Percentiles rank a stretch among this genome's conserved stretches.
phyloP scores from a whole-genome alignment of 1,284 basidiomycete genomes.

The Naganishia albida region DNA sequence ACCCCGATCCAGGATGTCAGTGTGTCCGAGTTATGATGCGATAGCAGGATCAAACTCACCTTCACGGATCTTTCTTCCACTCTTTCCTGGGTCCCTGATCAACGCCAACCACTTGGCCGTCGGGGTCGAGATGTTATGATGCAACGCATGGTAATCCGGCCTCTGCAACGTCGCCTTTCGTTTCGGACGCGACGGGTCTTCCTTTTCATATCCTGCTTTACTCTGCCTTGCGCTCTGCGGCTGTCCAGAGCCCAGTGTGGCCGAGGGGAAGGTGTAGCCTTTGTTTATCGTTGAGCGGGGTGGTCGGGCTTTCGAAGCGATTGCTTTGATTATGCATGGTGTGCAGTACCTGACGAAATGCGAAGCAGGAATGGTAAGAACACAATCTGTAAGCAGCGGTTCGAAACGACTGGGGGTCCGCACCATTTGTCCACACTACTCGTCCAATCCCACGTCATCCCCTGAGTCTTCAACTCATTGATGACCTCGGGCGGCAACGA shows the following conservation, averaged over 20 bases:
- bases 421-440: slow-evolving; percentile 47
- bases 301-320: slow-evolving; percentile 39
- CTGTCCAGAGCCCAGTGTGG: not conserved
- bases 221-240: too few species aligned
- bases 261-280: slow-evolving; percentile 24
- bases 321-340: slow-evolving; percentile 38
- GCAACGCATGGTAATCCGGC: slow-evolving; percentile 51
- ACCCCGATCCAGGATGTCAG: not conserved
- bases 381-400: not conserved
- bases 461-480: slow-evolving; percentile 36
- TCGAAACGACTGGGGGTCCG: slow-evolving; percentile 20
- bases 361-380: not conserved
- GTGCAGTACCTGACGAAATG: slow-evolving; percentile 42
- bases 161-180: slow-evolving; percentile 46
- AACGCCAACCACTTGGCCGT: slow-evolving; percentile 51
- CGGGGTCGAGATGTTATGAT: slow-evolving; percentile 51
- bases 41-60: slow-evolving; percentile 35
- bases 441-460: slow-evolving; percentile 48
- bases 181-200: slow-evolving; percentile 40
- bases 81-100: slow-evolving; percentile 49
- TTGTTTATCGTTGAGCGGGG: slow-evolving; percentile 39
- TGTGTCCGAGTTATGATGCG: not conserved
- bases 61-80: slow-evolving; percentile 43
- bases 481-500: slow-evolving; percentile 41
- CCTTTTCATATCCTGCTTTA: not conserved